Percentiles rank a stretch among this genome's conserved stretches.
Evolutionary conservation across 768 basidiomycete species (phyloP).

Genomic region (Auriscalpium orientale): DNA sequence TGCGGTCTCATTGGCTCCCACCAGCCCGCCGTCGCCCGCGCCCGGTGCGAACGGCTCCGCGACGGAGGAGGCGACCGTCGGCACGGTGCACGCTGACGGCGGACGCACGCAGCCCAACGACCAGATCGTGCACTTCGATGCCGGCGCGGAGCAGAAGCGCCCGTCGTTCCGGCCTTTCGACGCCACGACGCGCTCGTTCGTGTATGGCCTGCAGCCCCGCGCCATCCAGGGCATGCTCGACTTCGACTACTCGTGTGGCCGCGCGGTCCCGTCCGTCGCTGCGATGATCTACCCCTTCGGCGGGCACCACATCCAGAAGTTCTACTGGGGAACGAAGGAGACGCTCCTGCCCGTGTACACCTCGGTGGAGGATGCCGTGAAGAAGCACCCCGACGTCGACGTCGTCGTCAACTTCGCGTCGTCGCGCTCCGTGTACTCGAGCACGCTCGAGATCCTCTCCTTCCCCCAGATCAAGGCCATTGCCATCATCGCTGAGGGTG

Average conservation of each 20-base stretch:
- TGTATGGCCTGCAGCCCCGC: conserved; percentile 97
- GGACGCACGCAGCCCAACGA: conserved; percentile 80
- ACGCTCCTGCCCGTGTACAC: conserved; percentile 98
- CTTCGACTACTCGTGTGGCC: conserved; percentile 98
- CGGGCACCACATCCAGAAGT: conserved; percentile 99
- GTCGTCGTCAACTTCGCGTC: conserved; percentile 98
- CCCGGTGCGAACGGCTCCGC: conserved; percentile 29
- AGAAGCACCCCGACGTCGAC: conserved; percentile 95
- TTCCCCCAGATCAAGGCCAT: conserved; percentile 63
- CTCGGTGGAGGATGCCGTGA: conserved; percentile 78
- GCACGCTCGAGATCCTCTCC: conserved; percentile 86
- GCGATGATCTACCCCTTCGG: conserved; percentile 99
- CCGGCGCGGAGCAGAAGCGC: conserved; percentile 35
- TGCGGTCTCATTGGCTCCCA: conserved; percentile 33
- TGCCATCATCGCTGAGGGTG: conserved; percentile 97
- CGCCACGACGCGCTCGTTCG: conserved; percentile 88
- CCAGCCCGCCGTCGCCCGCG: conserved; percentile 42
- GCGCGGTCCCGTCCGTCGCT: conserved; percentile 83
- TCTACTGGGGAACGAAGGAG: conserved; percentile 99
- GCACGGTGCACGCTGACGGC: conserved; percentile 69
- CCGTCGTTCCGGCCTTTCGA: conserved; percentile 92
- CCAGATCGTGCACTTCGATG: conserved; percentile 85
- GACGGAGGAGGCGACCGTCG: conserved; percentile 38
- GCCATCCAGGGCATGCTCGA: conserved; percentile 99
- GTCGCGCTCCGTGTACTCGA: conserved; percentile 88